These are phyloP conservation scores for Cryptosporidium muris DNA, from an alignment of 169 alveolate species.

Conservation along the genomic window DNA sequence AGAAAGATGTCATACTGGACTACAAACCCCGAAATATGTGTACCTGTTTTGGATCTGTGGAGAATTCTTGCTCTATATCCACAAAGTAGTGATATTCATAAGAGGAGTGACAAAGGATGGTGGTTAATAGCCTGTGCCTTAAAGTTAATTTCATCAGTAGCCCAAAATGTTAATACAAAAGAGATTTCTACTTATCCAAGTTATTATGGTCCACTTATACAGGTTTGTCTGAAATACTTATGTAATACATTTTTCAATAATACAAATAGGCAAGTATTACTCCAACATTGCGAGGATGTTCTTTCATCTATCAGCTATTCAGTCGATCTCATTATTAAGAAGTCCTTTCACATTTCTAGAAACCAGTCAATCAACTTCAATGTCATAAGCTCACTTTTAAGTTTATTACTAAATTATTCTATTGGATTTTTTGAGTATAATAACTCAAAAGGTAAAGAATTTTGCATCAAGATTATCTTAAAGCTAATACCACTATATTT, in stretches of 20 bases:
- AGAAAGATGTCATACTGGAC: constrained; percentile 11
- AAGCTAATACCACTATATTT: background rate
- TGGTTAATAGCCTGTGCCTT: constrained; percentile 28
- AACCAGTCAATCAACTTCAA: constrained; percentile 14
- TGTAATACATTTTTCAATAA: constrained; percentile 44
- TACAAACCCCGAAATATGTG: background rate
- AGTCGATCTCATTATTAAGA: background rate
- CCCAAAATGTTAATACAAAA: background rate
- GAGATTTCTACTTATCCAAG: background rate
- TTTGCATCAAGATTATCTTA: background rate
- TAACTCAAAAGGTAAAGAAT: constrained; percentile 14
- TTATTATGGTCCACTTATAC: constrained; percentile 3
- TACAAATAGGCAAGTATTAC: constrained; percentile 55
- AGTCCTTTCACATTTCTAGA: constrained; percentile 1
- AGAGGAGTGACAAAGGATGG: constrained; percentile 66
- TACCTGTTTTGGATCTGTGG: constrained; percentile 56
- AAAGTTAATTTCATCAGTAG: constrained; percentile 21
- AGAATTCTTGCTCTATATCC: constrained; percentile 67
- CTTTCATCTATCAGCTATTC: background rate
- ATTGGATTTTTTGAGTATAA: constrained; percentile 4
- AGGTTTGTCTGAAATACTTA: constrained; percentile 17
- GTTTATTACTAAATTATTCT: constrained; percentile 23
- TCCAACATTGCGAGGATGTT: background rate
- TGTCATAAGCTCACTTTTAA: constrained; percentile 10
- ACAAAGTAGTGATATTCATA: constrained; percentile 69